Base-by-base conservation (phyloP, 1,284 basidiomycete genomes). In the Afroboletus lepidellus region DNA sequence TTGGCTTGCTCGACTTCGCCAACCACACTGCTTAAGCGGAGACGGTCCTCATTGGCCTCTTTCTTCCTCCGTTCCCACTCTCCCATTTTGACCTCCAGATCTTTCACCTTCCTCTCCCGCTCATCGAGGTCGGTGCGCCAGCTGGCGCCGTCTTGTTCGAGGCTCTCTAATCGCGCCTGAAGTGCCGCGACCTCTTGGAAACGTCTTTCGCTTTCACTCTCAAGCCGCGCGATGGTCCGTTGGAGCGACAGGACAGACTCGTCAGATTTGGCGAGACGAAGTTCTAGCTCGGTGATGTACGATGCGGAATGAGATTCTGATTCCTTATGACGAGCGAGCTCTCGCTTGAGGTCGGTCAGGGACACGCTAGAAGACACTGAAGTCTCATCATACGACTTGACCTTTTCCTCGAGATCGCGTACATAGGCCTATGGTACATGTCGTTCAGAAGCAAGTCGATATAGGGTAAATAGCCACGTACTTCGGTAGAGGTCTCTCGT, bases 231-330 rank as follows among this genome's bases (percentile, higher is more conserved):
- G 12, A 98, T 81, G 24, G 81, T 85, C 36, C 78, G 79, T 30
- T 85, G 81, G 4, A 98, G 77, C 9, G 73, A 70, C 2, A 87
- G 72, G 12, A 89, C 77, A 20, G 85, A 87, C 59, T 91, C 85
- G 59, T 97, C 93, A 2, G 90, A 82, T 41, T 84, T 85, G 18
- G 85, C 76, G 12, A 98, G 77, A 24, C 92, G 87, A 42, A 79
- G 75, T 70, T 99, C 96, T 20, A 99, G 79, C 50, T 95, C 94
- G n/a, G 83, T 75, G 53, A 98, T 94, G 70, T 98, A 97, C 58
- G 84, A 79, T 38, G 80, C 71, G 11, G 88, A 87, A 50, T 87
- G 81, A 1, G 75, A 72, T 60, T 95, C 92, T 2, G 78, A 71
- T 47, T 96, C 91, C 65, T 85, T 90, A 70, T 87, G 85, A 46